Conservation (phyloP, 176 grass and related monocot species). For the Phragmites australis region DNA sequence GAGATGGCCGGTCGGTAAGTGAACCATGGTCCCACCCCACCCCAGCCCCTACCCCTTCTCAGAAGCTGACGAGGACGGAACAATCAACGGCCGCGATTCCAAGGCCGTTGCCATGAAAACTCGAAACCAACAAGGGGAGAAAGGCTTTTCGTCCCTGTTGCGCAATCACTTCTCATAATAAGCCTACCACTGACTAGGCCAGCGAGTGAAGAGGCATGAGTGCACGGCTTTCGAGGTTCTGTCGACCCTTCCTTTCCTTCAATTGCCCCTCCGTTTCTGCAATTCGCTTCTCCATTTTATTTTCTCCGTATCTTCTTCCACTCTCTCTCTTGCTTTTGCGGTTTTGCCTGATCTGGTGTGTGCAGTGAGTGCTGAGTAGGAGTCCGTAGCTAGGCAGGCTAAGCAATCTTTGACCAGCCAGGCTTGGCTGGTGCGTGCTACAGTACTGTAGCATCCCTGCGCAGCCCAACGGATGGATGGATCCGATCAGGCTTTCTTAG, state of each 20-base stretch:
- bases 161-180: conserved; percentile 25
- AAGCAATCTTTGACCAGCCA: conserved; percentile 47
- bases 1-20: too few species aligned
- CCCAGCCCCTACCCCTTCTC: too few species aligned
- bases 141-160: too few species aligned
- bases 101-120: conserved; percentile 41
- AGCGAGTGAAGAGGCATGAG: conserved; percentile 10
- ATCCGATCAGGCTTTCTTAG: conserved; percentile 43
- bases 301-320: neutral
- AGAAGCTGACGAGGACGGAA: conserved; percentile 45
- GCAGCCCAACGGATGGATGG: conserved; percentile 19
- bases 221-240: conserved; percentile 23
- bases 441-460: conserved; percentile 30
- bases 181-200: conserved; percentile 21
- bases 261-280: neutral
- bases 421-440: neutral
- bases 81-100: conserved; percentile 77
- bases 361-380: neutral
- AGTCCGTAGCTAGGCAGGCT: neutral
- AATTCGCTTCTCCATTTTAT: neutral
- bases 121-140: too few species aligned
- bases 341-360: neutral
- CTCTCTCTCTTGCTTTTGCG: neutral
- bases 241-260: neutral
- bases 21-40: too few species aligned